These are phyloP conservation scores for Amanita polypyramis DNA, from an alignment of 768 basidiomycete species.

Conservation along the genomic window DNA sequence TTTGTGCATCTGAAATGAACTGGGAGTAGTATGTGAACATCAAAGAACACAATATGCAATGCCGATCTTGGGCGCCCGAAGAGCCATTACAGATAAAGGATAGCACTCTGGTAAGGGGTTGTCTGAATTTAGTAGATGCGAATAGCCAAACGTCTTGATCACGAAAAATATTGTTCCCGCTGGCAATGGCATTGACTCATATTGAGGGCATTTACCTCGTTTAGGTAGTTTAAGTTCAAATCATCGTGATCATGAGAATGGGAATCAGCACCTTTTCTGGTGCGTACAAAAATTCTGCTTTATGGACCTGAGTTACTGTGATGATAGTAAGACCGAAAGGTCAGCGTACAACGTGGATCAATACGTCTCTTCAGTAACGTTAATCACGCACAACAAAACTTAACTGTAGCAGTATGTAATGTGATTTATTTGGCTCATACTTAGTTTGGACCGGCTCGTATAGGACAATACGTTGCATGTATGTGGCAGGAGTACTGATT, in stretches of 20 bases:
- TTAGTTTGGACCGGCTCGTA: background rate
- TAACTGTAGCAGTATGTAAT: background rate
- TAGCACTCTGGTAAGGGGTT: background rate
- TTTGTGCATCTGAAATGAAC: background rate
- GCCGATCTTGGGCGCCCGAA: background rate
- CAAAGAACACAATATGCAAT: background rate
- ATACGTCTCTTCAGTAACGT: background rate
- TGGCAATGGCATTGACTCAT: background rate
- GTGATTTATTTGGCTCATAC: background rate
- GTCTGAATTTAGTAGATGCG: background rate
- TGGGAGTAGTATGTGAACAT: too few relatives aligned
- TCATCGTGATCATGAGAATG: background rate
- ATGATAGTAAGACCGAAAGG: background rate
- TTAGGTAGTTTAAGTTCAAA: background rate
- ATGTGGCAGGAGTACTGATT: background rate
- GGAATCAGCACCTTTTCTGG: background rate
- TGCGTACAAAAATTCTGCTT: background rate
- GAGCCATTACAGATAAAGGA: background rate
- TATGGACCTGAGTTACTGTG: background rate
- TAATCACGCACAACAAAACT: background rate
- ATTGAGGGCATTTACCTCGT: background rate
- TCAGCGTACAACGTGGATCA: background rate
- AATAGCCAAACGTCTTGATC: background rate
- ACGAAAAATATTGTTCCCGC: background rate
- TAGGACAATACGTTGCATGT: background rate